Evolutionary conservation across 768 basidiomycete species (phyloP).

Genomic region (Rossbeevera mucosa): DNA sequence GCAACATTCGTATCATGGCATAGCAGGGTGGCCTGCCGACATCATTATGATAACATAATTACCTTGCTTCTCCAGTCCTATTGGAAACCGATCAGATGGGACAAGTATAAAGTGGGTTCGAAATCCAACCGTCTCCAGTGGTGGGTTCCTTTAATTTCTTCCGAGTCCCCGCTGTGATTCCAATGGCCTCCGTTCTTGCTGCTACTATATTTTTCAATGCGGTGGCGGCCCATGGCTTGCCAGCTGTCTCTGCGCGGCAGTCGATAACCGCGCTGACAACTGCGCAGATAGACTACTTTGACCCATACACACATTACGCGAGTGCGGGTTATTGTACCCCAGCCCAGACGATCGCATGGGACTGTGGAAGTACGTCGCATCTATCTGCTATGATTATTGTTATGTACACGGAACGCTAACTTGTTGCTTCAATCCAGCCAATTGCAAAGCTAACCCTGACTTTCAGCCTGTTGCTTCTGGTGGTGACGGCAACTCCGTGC

Average conservation of each 20-base stretch:
- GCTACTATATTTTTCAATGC: constrained; percentile 14
- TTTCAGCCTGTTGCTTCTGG: constrained; percentile 48
- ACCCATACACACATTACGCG: constrained; percentile 48
- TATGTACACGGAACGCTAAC: neutral
- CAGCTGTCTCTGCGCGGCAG: constrained; percentile 32
- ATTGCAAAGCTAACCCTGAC: constrained; percentile 31
- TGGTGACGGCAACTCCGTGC: constrained; percentile 39
- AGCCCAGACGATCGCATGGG: constrained; percentile 42
- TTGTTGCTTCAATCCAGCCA: constrained; percentile 20
- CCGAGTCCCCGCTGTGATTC: neutral
- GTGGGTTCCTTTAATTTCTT: constrained; percentile 1
- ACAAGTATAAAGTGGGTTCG: neutral
- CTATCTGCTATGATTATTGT: neutral
- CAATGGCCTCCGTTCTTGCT: constrained; percentile 18
- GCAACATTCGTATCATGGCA: no score
- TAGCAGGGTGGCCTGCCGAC: no score
- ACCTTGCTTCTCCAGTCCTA: no score
- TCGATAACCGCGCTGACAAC: constrained; percentile 37
- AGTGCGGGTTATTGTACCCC: constrained; percentile 48
- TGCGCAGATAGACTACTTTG: constrained; percentile 40
- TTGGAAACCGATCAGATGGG: no score
- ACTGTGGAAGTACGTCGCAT: constrained; percentile 47
- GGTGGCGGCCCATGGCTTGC: constrained; percentile 13
- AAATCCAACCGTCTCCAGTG: neutral
- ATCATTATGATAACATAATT: neutral